Conservation (phyloP, 2,329 filamentous ascomycete genomes). For the Fusarium sacchari region DNA sequence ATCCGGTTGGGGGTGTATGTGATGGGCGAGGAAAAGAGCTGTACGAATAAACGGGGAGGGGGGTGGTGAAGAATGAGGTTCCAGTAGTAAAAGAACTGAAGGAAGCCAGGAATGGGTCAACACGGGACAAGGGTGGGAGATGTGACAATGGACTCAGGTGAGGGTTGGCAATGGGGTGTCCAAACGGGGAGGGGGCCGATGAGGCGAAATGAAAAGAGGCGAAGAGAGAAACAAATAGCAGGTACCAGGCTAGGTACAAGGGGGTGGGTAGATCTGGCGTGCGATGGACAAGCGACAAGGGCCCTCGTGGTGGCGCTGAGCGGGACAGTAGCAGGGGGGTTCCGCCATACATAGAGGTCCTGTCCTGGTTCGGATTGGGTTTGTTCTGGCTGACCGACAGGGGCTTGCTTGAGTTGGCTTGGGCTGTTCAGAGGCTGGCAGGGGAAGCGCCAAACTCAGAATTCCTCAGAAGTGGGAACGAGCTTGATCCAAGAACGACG, state of each 20-base stretch:
- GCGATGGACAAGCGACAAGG: slow-evolving; percentile 44
- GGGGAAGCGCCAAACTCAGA: slow-evolving; percentile 25
- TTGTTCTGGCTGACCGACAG: slow-evolving; percentile 31
- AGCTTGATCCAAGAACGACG: slow-evolving; percentile 28
- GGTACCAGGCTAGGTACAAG: slow-evolving; percentile 35
- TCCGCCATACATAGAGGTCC: slow-evolving; percentile 25
- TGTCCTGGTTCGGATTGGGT: slow-evolving; percentile 31
- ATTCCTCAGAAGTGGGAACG: slow-evolving; percentile 26
- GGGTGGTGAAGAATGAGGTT: slow-evolving; percentile 36
- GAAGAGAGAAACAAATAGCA: slow-evolving; percentile 39
- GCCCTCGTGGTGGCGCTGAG: slow-evolving; percentile 50
- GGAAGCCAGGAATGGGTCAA: slow-evolving; percentile 44
- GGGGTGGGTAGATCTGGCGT: slow-evolving; percentile 48
- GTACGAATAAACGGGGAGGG: slow-evolving; percentile 32
- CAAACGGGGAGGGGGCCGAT: slow-evolving; percentile 36
- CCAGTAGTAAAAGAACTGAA: slow-evolving; percentile 36
- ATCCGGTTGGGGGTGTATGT: slow-evolving; percentile 42
- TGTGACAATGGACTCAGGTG: slow-evolving; percentile 44
- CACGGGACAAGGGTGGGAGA: slow-evolving; percentile 43
- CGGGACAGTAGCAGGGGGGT: slow-evolving; percentile 43
- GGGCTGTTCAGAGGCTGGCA: slow-evolving; percentile 18
- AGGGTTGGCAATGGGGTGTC: slow-evolving; percentile 41
- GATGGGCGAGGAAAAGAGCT: slow-evolving; percentile 34
- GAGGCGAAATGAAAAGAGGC: slow-evolving; percentile 41
- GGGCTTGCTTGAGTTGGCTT: slow-evolving; percentile 28